Evolutionary conservation across 352 stramenopile genomes (phyloP).

Genomic region (Pythium vanterpoolii): DNA sequence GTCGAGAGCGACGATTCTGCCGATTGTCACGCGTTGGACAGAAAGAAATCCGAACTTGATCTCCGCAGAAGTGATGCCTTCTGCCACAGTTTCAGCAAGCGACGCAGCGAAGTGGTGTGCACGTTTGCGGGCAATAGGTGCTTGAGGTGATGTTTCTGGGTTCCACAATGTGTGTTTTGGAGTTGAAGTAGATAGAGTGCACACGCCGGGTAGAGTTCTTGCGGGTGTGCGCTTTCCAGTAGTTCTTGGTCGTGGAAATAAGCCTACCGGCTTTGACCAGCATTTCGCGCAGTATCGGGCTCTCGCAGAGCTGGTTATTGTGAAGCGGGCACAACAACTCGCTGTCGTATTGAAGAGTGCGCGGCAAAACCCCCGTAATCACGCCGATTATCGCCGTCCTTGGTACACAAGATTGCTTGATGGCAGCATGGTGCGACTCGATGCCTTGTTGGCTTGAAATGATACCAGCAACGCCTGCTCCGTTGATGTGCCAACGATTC

Average conservation of each 20-base stretch:
- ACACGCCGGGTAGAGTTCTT: not conserved
- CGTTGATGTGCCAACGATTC: slow-evolving; percentile 3
- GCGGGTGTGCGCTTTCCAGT: not conserved
- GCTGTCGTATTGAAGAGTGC: not conserved
- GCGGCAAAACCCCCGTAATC: not conserved
- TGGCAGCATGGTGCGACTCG: slow-evolving; percentile 6
- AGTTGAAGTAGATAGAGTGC: not conserved
- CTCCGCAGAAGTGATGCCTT: not conserved
- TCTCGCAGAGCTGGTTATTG: not conserved
- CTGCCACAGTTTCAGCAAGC: not conserved
- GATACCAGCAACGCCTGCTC: not conserved
- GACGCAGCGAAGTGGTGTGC: not conserved
- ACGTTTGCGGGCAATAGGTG: not conserved
- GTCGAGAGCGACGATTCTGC: not conserved
- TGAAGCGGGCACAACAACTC: not conserved
- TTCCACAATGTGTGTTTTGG: not conserved
- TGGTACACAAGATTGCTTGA: slow-evolving; percentile 4
- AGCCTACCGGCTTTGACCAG: not conserved
- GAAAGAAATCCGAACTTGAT: not conserved
- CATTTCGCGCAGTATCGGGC: not conserved
- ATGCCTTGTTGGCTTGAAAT: slow-evolving; percentile 5
- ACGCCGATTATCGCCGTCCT: not conserved
- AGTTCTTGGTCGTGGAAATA: not conserved
- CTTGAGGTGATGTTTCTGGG: not conserved
- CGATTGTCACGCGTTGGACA: not conserved